A percentile compares a stretch with the other conserved stretches of the same genome.
phyloP scores from a whole-genome alignment of 2,329 filamentous ascomycete genomes.

The Teratosphaeria gauchensis region DNA sequence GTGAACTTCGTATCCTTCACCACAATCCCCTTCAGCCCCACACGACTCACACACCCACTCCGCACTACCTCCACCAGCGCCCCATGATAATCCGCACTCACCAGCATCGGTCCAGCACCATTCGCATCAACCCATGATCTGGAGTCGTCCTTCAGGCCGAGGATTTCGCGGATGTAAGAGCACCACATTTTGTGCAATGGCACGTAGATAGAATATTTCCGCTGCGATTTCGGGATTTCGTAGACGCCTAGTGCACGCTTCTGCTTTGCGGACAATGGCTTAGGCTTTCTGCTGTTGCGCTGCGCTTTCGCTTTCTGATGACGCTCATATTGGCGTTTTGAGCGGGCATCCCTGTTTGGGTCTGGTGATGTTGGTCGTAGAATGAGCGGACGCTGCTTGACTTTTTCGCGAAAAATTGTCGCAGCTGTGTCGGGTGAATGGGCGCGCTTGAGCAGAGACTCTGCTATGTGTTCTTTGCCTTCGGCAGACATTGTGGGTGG shows the following conservation, averaged over 20 bases:
- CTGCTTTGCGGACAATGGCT: slow-evolving; percentile 68
- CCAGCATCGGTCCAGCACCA: slow-evolving; percentile 61
- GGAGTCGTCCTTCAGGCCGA: slow-evolving; percentile 43
- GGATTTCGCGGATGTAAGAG: slow-evolving; percentile 72
- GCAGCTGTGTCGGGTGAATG: slow-evolving; percentile 64
- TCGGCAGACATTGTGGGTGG: slow-evolving; percentile 15
- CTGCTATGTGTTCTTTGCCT: slow-evolving; percentile 25
- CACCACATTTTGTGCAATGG: slow-evolving; percentile 72
- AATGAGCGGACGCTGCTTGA: slow-evolving; percentile 71
- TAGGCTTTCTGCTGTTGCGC: slow-evolving; percentile 41
- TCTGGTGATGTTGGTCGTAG: slow-evolving; percentile 67
- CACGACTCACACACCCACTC: slow-evolving; percentile 68
- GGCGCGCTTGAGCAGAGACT: slow-evolving; percentile 62
- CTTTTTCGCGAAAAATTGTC: slow-evolving; percentile 70
- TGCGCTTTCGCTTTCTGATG: slow-evolving; percentile 22
- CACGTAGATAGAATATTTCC: slow-evolving; percentile 66
- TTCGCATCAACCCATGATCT: slow-evolving; percentile 44
- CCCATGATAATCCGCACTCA: slow-evolving; percentile 83
- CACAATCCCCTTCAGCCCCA: slow-evolving; percentile 78
- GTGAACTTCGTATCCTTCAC: slow-evolving; percentile 79
- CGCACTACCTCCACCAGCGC: slow-evolving; percentile 73
- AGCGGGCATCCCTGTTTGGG: slow-evolving; percentile 45
- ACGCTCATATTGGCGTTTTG: slow-evolving; percentile 28
- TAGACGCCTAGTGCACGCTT: slow-evolving; percentile 66
- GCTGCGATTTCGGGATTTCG: slow-evolving; percentile 58